Base-by-base conservation (phyloP, 371 early-diverging fungal genomes). In the Gilbertella persicaria region DNA sequence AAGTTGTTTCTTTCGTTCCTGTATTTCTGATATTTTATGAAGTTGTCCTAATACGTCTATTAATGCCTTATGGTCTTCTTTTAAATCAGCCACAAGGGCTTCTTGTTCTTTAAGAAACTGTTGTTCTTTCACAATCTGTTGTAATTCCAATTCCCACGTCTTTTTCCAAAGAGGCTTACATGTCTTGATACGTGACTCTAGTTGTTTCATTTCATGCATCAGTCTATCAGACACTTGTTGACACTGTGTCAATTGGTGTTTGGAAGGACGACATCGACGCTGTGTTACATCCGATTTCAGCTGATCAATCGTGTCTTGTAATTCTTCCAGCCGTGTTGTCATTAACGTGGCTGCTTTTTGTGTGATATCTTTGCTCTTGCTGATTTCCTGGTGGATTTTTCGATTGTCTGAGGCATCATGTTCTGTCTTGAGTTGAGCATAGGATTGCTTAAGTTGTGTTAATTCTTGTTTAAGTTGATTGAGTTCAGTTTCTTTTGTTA, bases 131-230 rank as follows among this genome's bases (percentile, higher is more conserved):
- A 92, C 81, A 52, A 92, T 88, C 19, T 74, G 80, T 51, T 92
- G 87, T 25, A 92, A 64, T 67, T 91, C 90, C 3, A 71, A 73
- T 58, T 91, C 91, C 92, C 92, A 92, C 0, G 84, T 84, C 65
- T 76, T 79, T 60, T 91, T 92, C 93, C 93, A 92, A 5, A 66
- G 64, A 1, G 90, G 83, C 24, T 85, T 77, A 7, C 78, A 62
- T 12, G 73, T 60, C 41, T 78, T 68, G 17, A 91, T 69, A n/a
- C 73, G 75, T n/a, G 69, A 59, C 5, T 50, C 26, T 2, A 90
- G 74, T 21, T 64, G 64, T 1, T 67, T 52, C 25, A 84, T 73
- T 21, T 81, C 83, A 0, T 48, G 30, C 2, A 48, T 66, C 14
- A 91, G 60, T 24, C 51, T 64, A 10, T 53, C 63, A 5, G 79